These are phyloP conservation scores for Berberis thunbergii DNA, from an alignment of 164 flowering plant species.

Conservation along the genomic window DNA sequence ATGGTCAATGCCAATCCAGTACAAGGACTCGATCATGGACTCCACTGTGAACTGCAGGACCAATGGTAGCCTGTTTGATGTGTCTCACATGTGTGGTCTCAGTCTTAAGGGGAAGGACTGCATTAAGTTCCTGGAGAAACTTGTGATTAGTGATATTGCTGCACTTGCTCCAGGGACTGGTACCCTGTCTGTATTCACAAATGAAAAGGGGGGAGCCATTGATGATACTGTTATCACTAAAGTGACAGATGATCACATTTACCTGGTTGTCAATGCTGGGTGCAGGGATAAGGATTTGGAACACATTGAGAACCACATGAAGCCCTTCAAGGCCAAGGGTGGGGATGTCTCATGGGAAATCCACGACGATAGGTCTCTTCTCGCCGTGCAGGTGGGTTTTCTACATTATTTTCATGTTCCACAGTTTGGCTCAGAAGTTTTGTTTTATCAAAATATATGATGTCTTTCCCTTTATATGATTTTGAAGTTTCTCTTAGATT, in stretches of 20 bases:
- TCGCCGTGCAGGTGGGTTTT: slow-evolving; percentile 78
- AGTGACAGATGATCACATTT: slow-evolving; percentile 85
- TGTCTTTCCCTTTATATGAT: background rate
- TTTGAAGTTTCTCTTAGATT: no score
- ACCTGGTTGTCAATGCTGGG: slow-evolving; percentile 97
- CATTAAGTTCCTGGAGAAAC: slow-evolving; percentile 84
- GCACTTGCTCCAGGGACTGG: slow-evolving; percentile 86
- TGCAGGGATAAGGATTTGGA: slow-evolving; percentile 97
- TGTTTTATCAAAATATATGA: background rate
- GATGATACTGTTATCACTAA: slow-evolving; percentile 97
- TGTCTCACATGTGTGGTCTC: slow-evolving; percentile 96
- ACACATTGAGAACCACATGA: slow-evolving; percentile 94
- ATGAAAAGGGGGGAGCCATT: slow-evolving; percentile 96
- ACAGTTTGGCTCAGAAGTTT: background rate
- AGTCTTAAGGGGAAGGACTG: slow-evolving; percentile 94
- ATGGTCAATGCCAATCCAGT: slow-evolving; percentile 99
- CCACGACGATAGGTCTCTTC: slow-evolving; percentile 94
- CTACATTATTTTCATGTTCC: background rate
- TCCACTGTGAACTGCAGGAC: slow-evolving; percentile 84
- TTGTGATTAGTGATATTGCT: slow-evolving; percentile 91
- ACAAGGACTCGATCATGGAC: slow-evolving; percentile 98
- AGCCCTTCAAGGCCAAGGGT: slow-evolving; percentile 84
- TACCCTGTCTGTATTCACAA: slow-evolving; percentile 83
- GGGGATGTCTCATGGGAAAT: slow-evolving; percentile 96
- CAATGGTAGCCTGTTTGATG: slow-evolving; percentile 89